These are phyloP conservation scores for Amorphotheca resinae DNA, from an alignment of 495 filamentous ascomycete genomes.

Conservation along the genomic window DNA sequence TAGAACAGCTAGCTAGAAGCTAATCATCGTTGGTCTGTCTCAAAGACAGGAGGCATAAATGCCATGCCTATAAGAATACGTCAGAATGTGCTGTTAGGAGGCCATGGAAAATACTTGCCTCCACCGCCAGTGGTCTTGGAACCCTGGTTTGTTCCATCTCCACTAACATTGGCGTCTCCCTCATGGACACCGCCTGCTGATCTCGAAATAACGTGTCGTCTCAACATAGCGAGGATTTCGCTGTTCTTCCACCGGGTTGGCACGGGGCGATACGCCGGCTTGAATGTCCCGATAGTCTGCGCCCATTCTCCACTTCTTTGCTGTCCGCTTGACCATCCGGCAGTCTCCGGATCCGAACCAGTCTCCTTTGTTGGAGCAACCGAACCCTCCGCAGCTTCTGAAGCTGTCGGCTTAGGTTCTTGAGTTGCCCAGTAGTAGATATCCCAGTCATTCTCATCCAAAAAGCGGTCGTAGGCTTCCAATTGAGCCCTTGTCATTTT, in stretches of 20 bases:
- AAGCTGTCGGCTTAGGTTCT: conserved; percentile 37
- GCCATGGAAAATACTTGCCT: conserved; percentile 7
- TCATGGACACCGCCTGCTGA: conserved; percentile 18
- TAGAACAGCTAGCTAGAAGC: conserved; percentile 1
- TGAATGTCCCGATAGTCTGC: conserved; percentile 89
- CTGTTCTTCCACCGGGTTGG: conserved; percentile 73
- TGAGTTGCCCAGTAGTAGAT: conserved; percentile 99
- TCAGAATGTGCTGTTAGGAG: conserved; percentile 1
- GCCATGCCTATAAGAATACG: conserved; percentile 17
- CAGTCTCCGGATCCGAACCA: conserved; percentile 8
- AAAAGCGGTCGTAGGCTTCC: conserved; percentile 77
- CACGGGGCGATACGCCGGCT: conserved; percentile 85
- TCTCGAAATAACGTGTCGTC: conserved; percentile 54
- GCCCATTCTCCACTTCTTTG: conserved; percentile 69
- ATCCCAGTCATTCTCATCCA: conserved; percentile 99
- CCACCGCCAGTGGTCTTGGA: conserved; percentile 13
- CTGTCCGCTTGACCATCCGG: conserved; percentile 18
- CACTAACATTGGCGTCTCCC: conserved; percentile 4
- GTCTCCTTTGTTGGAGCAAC: conserved; percentile 5
- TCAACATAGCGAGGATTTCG: conserved; percentile 61
- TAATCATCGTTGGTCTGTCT: conserved; percentile 14
- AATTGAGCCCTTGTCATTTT: conserved; percentile 64
- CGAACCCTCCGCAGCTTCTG: conserved; percentile 22
- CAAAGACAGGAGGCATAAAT: conserved; percentile 20
- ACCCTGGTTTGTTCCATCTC: conserved; percentile 12